Percentiles rank a stretch among this genome's conserved stretches.
These are phyloP conservation scores for Alloteropsis semialata DNA, from an alignment of 176 grass and related monocot genomes.

Conservation along the genomic window DNA sequence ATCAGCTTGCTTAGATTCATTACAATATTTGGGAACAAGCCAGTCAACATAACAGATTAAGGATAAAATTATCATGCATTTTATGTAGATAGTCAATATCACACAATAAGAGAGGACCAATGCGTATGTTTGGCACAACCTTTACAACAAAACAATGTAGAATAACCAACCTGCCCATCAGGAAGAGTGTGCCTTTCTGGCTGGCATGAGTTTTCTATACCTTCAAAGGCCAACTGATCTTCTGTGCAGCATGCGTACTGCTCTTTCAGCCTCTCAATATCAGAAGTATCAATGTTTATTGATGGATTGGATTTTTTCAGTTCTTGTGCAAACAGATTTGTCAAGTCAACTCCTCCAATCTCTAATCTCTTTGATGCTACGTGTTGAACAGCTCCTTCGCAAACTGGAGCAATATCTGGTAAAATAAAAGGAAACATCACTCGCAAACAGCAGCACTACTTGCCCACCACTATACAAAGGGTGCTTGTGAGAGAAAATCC, in stretches of 20 bases:
- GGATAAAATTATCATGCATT: neutral
- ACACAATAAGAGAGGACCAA: neutral
- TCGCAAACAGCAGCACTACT: neutral
- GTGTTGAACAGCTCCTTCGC: conserved; percentile 96
- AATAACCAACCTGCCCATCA: conserved; percentile 87
- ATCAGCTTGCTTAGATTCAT: neutral
- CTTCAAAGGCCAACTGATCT: conserved; percentile 74
- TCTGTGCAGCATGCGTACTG: conserved; percentile 74
- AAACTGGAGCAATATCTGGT: conserved; percentile 94
- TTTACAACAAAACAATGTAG: conserved; percentile 5
- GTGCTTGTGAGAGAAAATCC: neutral
- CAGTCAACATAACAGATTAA: neutral
- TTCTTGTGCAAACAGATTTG: conserved; percentile 78
- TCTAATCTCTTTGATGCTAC: conserved; percentile 89
- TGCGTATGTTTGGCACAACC: neutral
- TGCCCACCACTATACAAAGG: neutral
- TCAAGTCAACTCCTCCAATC: conserved; percentile 91
- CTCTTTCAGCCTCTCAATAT: conserved; percentile 89
- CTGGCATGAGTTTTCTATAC: conserved; percentile 52
- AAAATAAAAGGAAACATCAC: conserved; percentile 30
- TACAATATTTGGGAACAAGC: neutral
- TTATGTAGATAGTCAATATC: neutral
- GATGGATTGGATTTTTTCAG: conserved; percentile 80
- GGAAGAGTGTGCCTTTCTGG: conserved; percentile 87
- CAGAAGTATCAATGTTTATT: conserved; percentile 78